Base-by-base conservation (phyloP, 139 green algal genomes). In the Pleodorina starrii region DNA sequence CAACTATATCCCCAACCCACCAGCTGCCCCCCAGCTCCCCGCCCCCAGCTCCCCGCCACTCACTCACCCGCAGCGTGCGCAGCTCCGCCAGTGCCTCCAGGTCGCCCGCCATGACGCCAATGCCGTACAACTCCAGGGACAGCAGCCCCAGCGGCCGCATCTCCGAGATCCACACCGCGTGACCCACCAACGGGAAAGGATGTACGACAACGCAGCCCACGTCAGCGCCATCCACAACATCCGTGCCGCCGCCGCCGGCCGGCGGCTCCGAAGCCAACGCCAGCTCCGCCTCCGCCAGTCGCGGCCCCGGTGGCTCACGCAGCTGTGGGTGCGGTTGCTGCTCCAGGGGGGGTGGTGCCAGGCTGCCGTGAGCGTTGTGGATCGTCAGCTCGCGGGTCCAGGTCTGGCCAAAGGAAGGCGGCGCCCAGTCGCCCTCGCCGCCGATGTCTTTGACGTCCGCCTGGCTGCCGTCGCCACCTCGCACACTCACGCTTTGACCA, bases 51-150 rank as follows among this genome's bases (percentile, higher is more conserved):
- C n/a, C n/a, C n/a, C n/a, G n/a, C n/a, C 54, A 66, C 6, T 25
- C 54, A 42, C 76, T n/a, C 50, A 85, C 77, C 77, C 25, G 77
- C 51, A 85, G 38, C 54, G 77, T 73, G 5, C 14, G 27, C 51
- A 85, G 38, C 51, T 48, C n/a, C 35, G 77, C 77, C 50, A 85
- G 11, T 5, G 51, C 51, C 7, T 27, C 77, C 77, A 85, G 77
- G 19, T 85, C 77, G 35, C 19, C 12, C 32, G 35, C 35, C 32
- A 23, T 21, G 6, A 85, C 7, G 16, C 77, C 77, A 5, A 85
- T 54, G 35, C 77, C 77, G 77, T 85, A 85, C 50, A 85, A 21
- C 77, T 85, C 51, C 51, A 85, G 77, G 35, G 12, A 59, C 17
- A 17, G 23, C 77, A 85, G 54, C 1, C 51, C 36, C 32, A 85